phyloP scores from a whole-genome alignment of 345 rosid genomes.

The Ailanthus altissimus region DNA sequence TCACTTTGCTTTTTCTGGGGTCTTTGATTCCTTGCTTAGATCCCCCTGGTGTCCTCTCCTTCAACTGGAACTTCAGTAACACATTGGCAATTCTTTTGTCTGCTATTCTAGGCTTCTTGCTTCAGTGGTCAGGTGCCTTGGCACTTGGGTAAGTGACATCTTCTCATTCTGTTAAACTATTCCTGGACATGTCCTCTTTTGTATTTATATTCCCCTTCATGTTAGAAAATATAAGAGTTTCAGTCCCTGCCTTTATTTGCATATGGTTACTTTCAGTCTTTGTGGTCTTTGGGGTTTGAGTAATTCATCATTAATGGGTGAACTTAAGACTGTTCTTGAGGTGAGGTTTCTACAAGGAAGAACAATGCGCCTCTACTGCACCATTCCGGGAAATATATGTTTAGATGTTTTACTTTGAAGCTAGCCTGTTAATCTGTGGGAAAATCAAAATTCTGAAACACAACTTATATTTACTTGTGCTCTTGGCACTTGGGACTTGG shows the following conservation, averaged over 20 bases:
- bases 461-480: not conserved
- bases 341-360: not conserved
- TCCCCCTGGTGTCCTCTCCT: slow-evolving; percentile 82
- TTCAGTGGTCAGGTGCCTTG: slow-evolving; percentile 98
- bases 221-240: not conserved
- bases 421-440: not conserved
- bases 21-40: slow-evolving; percentile 86
- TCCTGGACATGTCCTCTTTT: not conserved
- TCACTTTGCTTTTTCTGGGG: slow-evolving; percentile 80
- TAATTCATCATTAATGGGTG: not conserved
- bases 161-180: slow-evolving; percentile 14
- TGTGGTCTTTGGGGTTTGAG: not conserved
- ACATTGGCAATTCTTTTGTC: slow-evolving; percentile 66
- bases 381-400: not conserved
- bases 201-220: not conserved
- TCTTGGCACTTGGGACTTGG: not conserved
- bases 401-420: not conserved
- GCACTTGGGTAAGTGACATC: slow-evolving; percentile 79
- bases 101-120: slow-evolving; percentile 89
- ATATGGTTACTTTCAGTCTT: not conserved
- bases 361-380: not conserved
- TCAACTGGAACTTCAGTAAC: slow-evolving; percentile 62
- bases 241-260: not conserved
- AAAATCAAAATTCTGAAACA: not conserved
- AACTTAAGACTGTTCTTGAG: not conserved